These are phyloP conservation scores for Paracoccidioides brasiliensis DNA, from an alignment of 2,329 filamentous ascomycete genomes.

Conservation along the genomic window DNA sequence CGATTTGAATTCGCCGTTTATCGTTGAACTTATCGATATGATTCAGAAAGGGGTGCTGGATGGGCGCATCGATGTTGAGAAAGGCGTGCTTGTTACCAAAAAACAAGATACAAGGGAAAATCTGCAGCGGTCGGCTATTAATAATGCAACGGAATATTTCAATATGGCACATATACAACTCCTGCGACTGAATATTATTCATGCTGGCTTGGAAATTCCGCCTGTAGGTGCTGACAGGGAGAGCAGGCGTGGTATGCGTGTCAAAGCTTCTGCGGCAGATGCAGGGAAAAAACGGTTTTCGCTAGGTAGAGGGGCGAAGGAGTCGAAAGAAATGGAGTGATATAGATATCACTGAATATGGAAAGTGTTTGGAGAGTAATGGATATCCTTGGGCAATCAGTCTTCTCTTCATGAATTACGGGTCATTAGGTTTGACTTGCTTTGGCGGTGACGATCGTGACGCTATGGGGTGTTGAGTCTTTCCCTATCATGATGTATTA, in stretches of 20 bases:
- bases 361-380: not conserved
- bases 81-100: constrained; percentile 63
- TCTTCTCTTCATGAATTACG: too few species aligned
- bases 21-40: constrained; percentile 59
- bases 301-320: not conserved
- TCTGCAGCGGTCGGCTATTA: constrained; percentile 58
- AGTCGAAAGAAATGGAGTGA: not conserved
- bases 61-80: constrained; percentile 73
- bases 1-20: constrained; percentile 21
- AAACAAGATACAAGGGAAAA: constrained; percentile 51
- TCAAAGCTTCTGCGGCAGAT: not conserved
- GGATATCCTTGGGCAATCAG: not conserved
- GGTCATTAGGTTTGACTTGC: too few species aligned
- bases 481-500: too few species aligned
- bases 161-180: constrained; percentile 63
- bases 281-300: not conserved
- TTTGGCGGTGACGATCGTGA: too few species aligned
- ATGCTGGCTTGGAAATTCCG: constrained; percentile 61
- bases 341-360: too few species aligned
- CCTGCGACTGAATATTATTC: constrained; percentile 60
- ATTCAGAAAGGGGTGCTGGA: constrained; percentile 60
- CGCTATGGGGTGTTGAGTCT: too few species aligned
- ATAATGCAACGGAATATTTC: constrained; percentile 58
- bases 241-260: not conserved
- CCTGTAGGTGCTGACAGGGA: constrained; percentile 9